Percentiles rank a stretch among this genome's conserved stretches.
Evolutionary conservation across 2,329 filamentous ascomycete genomes (phyloP).

Genomic region (Pyrenochaeta sp.): DNA sequence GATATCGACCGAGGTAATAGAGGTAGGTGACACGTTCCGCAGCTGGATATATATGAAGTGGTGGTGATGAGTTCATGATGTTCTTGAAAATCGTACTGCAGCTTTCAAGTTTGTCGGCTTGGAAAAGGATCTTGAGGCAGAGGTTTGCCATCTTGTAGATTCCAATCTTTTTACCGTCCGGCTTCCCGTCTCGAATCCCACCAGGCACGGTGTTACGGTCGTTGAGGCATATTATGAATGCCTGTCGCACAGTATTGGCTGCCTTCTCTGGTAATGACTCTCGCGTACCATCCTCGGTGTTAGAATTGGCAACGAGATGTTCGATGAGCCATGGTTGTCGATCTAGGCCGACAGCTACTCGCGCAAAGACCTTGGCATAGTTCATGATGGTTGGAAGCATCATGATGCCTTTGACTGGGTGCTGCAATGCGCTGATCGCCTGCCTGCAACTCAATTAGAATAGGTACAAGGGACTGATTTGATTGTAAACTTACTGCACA

Average conservation of each 20-base stretch:
- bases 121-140: constrained; percentile 85
- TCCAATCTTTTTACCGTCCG: constrained; percentile 83
- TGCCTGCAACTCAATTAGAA: constrained; percentile 57
- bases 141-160: constrained; percentile 94
- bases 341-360: constrained; percentile 84
- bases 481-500: constrained; percentile 67
- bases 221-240: constrained; percentile 87
- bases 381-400: constrained; percentile 85
- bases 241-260: constrained; percentile 87
- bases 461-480: neutral
- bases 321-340: constrained; percentile 79
- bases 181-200: constrained; percentile 65
- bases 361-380: constrained; percentile 79
- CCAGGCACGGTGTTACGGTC: constrained; percentile 73
- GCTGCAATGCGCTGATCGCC: constrained; percentile 80
- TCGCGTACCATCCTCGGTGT: constrained; percentile 70
- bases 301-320: constrained; percentile 61
- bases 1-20: constrained; percentile 91
- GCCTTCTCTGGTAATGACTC: constrained; percentile 85
- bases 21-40: constrained; percentile 90
- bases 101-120: constrained; percentile 82
- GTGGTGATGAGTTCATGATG: constrained; percentile 82
- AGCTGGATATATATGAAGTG: constrained; percentile 81
- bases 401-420: constrained; percentile 79
- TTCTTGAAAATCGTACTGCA: constrained; percentile 90